These are phyloP conservation scores for Echinochloa phyllopogon DNA, from an alignment of 176 grass and related monocot species.

Conservation along the genomic window DNA sequence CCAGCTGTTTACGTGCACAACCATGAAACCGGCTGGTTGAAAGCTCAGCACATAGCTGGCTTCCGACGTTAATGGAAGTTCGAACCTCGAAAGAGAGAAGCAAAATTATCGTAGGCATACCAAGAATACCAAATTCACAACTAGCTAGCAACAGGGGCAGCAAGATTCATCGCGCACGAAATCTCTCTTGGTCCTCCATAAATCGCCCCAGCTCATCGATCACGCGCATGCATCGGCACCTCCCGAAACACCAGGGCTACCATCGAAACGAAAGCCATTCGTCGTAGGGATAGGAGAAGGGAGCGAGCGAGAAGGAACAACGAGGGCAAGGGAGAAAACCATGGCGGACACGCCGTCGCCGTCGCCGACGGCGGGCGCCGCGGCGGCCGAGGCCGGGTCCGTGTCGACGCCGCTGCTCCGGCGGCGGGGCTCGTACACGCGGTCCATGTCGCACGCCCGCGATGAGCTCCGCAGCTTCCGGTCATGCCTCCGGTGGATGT, in stretches of 20 bases:
- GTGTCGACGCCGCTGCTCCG: constrained; percentile 47
- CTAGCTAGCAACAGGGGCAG: constrained; percentile 23
- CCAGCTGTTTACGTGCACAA: background rate
- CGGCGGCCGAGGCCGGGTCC: background rate
- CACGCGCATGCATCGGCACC: background rate
- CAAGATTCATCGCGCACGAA: constrained; percentile 12
- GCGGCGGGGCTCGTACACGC: constrained; percentile 47
- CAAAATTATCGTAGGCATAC: background rate
- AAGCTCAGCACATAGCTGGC: background rate
- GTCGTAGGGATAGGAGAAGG: background rate
- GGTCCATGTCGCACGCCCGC: constrained; percentile 56
- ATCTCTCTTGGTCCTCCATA: constrained; percentile 15
- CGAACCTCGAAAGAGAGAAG: background rate
- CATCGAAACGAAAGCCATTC: constrained; percentile 16
- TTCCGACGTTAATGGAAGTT: background rate
- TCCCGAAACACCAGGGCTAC: constrained; percentile 48
- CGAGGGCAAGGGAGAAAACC: background rate
- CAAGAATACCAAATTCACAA: background rate
- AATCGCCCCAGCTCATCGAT: constrained; percentile 10
- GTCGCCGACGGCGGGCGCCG: background rate
- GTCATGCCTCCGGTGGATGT: constrained; percentile 71
- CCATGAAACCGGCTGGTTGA: background rate
- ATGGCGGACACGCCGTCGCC: constrained; percentile 29
- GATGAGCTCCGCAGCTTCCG: constrained; percentile 81
- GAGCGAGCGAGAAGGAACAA: background rate